Evolutionary conservation across 2,329 filamentous ascomycete species (phyloP).

Genomic region (Nigrograna mackinnonii): DNA sequence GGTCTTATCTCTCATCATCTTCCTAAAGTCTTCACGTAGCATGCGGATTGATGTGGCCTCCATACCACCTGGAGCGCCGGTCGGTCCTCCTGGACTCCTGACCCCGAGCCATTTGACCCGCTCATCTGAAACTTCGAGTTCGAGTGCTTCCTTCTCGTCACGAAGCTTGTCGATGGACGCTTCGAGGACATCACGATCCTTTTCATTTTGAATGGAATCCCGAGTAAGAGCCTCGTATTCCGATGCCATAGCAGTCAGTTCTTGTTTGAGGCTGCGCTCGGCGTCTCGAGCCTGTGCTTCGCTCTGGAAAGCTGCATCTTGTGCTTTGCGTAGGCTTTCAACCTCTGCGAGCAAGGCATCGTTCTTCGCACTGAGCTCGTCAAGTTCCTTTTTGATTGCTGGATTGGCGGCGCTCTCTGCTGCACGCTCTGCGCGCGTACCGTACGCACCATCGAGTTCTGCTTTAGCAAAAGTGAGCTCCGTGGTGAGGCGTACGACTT

Average conservation of each 20-base stretch:
- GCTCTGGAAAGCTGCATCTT: slow-evolving; percentile 38
- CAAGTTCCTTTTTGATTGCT: slow-evolving; percentile 63
- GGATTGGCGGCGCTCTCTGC: slow-evolving; percentile 64
- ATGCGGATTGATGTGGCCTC: slow-evolving; percentile 70
- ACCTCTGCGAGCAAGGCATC: slow-evolving; percentile 47
- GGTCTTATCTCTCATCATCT: slow-evolving; percentile 77
- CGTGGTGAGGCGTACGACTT: slow-evolving; percentile 68
- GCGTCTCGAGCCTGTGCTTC: slow-evolving; percentile 40
- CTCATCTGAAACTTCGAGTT: slow-evolving; percentile 68
- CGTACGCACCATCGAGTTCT: slow-evolving; percentile 94
- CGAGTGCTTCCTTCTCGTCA: slow-evolving; percentile 65
- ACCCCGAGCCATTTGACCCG: slow-evolving; percentile 68
- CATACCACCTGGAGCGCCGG: slow-evolving; percentile 23
- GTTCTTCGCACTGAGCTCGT: slow-evolving; percentile 54
- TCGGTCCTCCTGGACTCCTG: slow-evolving; percentile 53
- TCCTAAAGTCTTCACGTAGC: slow-evolving; percentile 75
- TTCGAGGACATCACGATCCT: slow-evolving; percentile 69
- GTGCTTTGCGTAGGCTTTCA: slow-evolving; percentile 44
- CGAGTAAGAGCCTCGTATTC: slow-evolving; percentile 74
- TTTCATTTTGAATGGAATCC: slow-evolving; percentile 71
- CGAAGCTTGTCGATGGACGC: slow-evolving; percentile 64
- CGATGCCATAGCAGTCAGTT: slow-evolving; percentile 68
- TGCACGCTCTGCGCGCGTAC: slow-evolving; percentile 69
- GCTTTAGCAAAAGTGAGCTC: slow-evolving; percentile 89
- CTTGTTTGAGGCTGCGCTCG: slow-evolving; percentile 60